Evolutionary conservation across 106 monocot species (phyloP).

Genomic region (Dioscorea zingiberensis): DNA sequence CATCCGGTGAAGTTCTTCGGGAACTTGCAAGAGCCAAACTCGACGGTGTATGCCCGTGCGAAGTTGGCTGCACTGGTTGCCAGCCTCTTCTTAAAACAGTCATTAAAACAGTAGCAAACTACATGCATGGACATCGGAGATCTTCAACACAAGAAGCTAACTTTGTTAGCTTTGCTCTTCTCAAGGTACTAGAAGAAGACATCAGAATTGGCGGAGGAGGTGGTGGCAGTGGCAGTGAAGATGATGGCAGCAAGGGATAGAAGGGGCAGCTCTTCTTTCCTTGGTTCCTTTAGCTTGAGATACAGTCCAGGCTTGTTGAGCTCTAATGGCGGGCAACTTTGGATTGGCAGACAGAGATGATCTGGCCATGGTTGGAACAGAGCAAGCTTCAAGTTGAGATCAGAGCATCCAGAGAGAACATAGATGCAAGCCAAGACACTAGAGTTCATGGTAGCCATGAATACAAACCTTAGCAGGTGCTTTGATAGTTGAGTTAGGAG

Average conservation of each 20-base stretch:
- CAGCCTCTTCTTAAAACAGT: conserved; percentile 94
- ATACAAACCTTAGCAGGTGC: background rate
- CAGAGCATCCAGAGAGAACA: conserved; percentile 35
- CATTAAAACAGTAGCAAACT: background rate
- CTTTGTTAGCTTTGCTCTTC: conserved; percentile 98
- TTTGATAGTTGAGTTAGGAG: too few relatives aligned
- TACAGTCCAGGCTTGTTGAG: conserved; percentile 17
- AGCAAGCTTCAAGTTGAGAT: conserved; percentile 35
- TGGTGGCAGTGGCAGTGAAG: conserved; percentile 36
- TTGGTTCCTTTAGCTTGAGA: conserved; percentile 8
- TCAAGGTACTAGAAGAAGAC: conserved; percentile 90
- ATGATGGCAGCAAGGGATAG: conserved; percentile 64
- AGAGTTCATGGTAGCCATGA: conserved; percentile 79
- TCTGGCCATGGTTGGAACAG: conserved; percentile 10
- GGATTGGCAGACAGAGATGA: conserved; percentile 7
- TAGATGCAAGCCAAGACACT: conserved; percentile 74
- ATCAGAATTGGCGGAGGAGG: conserved; percentile 58
- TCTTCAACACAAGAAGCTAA: conserved; percentile 1
- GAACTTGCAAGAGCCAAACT: conserved; percentile 92
- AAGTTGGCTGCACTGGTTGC: conserved; percentile 95
- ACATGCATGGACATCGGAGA: background rate
- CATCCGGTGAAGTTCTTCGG: conserved; percentile 97
- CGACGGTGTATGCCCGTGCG: conserved; percentile 86
- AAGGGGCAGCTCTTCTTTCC: conserved; percentile 66
- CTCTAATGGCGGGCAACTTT: conserved; percentile 39